phyloP scores from a whole-genome alignment of 768 basidiomycete genomes.

The Hygrophoropsis aurantiaca region DNA sequence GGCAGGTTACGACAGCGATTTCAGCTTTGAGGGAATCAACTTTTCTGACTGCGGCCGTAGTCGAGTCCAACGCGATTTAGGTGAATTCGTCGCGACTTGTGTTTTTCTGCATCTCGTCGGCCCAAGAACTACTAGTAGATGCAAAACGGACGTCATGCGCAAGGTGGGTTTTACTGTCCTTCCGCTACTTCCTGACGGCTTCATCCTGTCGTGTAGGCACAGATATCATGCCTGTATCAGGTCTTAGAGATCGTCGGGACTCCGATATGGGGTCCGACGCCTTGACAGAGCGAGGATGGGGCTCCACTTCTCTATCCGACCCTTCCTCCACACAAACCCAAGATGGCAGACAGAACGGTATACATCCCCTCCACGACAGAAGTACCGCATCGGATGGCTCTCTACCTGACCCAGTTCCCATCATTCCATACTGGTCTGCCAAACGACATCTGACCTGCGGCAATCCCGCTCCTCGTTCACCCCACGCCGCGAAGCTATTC shows the following conservation, averaged over 20 bases:
- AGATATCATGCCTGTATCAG: slow-evolving; percentile 13
- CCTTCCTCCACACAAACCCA: slow-evolving; percentile 42
- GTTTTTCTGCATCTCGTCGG: no score
- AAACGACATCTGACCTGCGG: slow-evolving; percentile 91
- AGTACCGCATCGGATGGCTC: slow-evolving; percentile 47
- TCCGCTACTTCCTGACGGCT: slow-evolving; percentile 1
- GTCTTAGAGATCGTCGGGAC: slow-evolving; percentile 13
- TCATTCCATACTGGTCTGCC: slow-evolving; percentile 80
- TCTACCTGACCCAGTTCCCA: slow-evolving; percentile 48
- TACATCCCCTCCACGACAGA: slow-evolving; percentile 34
- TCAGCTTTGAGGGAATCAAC: slow-evolving; percentile 1
- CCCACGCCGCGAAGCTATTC: slow-evolving; percentile 63
- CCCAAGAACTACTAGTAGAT: slow-evolving; percentile 15
- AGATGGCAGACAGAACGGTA: slow-evolving; percentile 28
- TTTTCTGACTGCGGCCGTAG: slow-evolving; percentile 1
- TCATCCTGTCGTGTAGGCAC: slow-evolving; percentile 15
- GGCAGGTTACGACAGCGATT: no score
- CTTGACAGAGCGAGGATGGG: slow-evolving; percentile 52
- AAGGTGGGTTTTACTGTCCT: slow-evolving; percentile 15
- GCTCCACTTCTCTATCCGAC: slow-evolving; percentile 49
- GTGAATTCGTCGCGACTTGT: no score
- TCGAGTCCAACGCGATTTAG: not conserved
- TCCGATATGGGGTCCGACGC: slow-evolving; percentile 49
- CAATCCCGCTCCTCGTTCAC: slow-evolving; percentile 72
- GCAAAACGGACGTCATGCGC: slow-evolving; percentile 29